Evolutionary conservation across 2,329 filamentous ascomycete genomes (phyloP), one percentile per base, ranked within the genome.

Genomic region (Neofusicoccum laricinum): DNA sequence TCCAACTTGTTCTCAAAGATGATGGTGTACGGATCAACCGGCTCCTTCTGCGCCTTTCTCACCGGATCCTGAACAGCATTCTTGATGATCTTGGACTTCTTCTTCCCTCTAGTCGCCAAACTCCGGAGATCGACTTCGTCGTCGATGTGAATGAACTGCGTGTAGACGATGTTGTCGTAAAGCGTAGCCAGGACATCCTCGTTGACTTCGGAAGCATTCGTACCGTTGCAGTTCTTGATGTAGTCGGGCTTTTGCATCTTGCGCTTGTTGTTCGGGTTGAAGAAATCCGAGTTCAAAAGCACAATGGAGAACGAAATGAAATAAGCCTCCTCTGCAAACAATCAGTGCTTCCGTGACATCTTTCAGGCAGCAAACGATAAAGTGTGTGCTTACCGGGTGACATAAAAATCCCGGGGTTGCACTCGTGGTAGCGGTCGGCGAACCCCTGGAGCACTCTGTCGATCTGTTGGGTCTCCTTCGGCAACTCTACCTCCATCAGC

Each of bases 241-340:
- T 99, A 99, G 72, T 98, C 95, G 0, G 85, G 80, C 74, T 96
- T 96, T 73, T 96, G 93, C 95, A 99, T 99, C 78, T 99, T 99
- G 76, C 95, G 87, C 80, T 98, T 98, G 80, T 98, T 98, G 81
- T 98, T 99, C 79, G 96, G 97, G 82, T 99, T 99, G 86, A 98
- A 98, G n/a, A 96, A 92, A 74, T 99, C 95, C 0, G 95, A 98
- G 71, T 99, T 95, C 38, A 99, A 82, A 69, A 99, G 97, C 66
- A 99, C 86, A 64, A 99, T 88, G 1, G 94, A 98, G 74, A 99
- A 99, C 15, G 94, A 93, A 68, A 98, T 94, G 72, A 98, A 97
- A 76, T 98, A 97, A n/a, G 95, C 93, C 78, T 97, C 92, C 72
- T 98, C 95, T 70, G 69, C 58, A 41, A 8, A 14, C 25, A 32